A percentile compares a stretch with the other conserved stretches of the same genome.
Evolutionary conservation across 805 yeast species (phyloP).

Genomic region (Candida pseudofarinosa): DNA sequence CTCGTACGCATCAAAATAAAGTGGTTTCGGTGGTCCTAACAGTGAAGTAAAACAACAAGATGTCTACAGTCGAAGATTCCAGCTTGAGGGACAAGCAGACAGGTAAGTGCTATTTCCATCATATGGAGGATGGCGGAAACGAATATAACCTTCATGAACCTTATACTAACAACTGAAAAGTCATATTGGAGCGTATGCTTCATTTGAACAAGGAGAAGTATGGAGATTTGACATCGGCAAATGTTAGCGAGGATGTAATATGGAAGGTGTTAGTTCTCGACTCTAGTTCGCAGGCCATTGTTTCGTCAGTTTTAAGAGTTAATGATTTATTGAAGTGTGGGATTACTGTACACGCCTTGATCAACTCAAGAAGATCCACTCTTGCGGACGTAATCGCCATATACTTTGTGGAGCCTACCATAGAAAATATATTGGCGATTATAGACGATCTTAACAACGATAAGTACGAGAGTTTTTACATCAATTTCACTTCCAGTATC

Average conservation of each 20-base stretch:
- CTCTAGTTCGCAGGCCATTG: constrained; percentile 71
- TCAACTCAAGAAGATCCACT: constrained; percentile 69
- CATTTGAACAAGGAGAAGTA: constrained; percentile 67
- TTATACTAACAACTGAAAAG: constrained; percentile 1
- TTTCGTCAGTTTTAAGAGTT: constrained; percentile 89
- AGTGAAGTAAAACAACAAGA: not conserved
- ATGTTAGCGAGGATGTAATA: constrained; percentile 60
- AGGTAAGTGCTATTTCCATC: no score
- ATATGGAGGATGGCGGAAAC: no score
- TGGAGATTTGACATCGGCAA: constrained; percentile 50
- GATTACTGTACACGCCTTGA: constrained; percentile 80
- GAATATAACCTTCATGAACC: not conserved
- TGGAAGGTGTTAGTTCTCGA: constrained; percentile 94
- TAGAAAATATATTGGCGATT: constrained; percentile 65
- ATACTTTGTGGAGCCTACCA: constrained; percentile 85
- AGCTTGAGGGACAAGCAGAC: constrained; percentile 25
- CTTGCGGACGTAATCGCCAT: constrained; percentile 93
- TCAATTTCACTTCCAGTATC: constrained; percentile 83
- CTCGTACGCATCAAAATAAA: not conserved
- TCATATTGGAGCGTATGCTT: constrained; percentile 71
- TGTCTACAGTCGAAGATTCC: constrained; percentile 11
- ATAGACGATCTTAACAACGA: constrained; percentile 70
- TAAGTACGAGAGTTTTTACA: constrained; percentile 71
- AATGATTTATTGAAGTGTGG: constrained; percentile 89
- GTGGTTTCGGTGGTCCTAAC: not conserved